These are phyloP conservation scores for Phytophthora crassamura DNA, from an alignment of 352 stramenopile species.

Conservation along the genomic window DNA sequence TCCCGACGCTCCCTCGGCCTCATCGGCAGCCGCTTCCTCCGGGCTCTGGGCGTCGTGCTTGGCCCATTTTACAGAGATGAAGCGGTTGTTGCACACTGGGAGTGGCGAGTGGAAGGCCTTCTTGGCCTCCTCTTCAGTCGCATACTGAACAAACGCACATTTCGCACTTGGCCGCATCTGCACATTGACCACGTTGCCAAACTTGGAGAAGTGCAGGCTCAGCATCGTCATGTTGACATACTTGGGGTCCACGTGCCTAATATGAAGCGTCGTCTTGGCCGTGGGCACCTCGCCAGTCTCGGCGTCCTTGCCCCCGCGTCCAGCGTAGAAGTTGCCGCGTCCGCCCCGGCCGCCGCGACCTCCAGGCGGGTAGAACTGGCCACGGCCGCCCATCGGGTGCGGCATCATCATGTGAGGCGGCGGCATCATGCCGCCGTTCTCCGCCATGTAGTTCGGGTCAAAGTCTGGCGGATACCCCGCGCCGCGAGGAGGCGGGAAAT, in stretches of 20 bases:
- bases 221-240: constrained; percentile 92
- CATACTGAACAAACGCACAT: constrained; percentile 89
- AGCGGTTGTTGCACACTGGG: constrained; percentile 90
- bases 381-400: constrained; percentile 55
- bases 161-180: constrained; percentile 85
- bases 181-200: constrained; percentile 90
- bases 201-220: constrained; percentile 88
- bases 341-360: constrained; percentile 53
- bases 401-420: constrained; percentile 78
- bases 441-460: constrained; percentile 75
- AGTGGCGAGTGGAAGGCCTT: constrained; percentile 89
- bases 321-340: constrained; percentile 43
- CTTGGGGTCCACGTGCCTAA: constrained; percentile 88
- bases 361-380: constrained; percentile 51
- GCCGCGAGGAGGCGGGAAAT: constrained; percentile 50
- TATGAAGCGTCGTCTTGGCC: constrained; percentile 79
- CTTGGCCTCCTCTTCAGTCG: constrained; percentile 80
- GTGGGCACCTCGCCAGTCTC: constrained; percentile 35
- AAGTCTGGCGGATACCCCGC: constrained; percentile 61
- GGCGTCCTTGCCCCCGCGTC: constrained; percentile 36
- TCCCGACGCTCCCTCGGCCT: constrained; percentile 29
- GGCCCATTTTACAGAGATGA: constrained; percentile 90
- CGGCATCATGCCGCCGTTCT: constrained; percentile 66
- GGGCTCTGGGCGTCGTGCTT: constrained; percentile 81
- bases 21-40: constrained; percentile 53